Evolutionary conservation across 225 moss, liverwort and hornwort species (phyloP).

Genomic region (Rhytidiadelphus loreus): DNA sequence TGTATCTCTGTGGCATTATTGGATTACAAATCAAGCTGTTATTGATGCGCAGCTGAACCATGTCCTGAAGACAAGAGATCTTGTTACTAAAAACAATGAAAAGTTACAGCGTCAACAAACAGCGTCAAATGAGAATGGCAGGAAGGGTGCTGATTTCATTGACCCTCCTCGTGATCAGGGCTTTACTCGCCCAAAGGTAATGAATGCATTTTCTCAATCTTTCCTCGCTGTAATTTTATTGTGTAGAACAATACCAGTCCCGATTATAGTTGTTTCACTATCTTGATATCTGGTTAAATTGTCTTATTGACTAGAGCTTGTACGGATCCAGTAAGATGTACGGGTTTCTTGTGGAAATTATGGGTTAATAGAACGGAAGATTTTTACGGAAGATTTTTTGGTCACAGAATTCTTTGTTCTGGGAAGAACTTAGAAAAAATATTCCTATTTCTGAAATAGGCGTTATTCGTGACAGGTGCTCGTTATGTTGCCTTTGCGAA

Average conservation of each 20-base stretch:
- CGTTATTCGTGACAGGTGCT: slow-evolving; percentile 50
- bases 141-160: slow-evolving; percentile 14
- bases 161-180: slow-evolving; percentile 95
- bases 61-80: slow-evolving; percentile 71
- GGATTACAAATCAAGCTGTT: not conserved
- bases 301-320: not conserved
- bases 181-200: slow-evolving; percentile 93
- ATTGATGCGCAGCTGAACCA: slow-evolving; percentile 68
- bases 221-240: not conserved
- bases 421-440: not conserved
- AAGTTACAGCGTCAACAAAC: slow-evolving; percentile 57
- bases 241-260: not conserved
- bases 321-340: not conserved
- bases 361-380: not conserved
- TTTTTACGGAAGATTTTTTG: not conserved
- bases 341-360: not conserved
- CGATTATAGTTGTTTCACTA: not conserved
- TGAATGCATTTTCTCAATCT: not conserved
- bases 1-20: not conserved
- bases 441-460: not conserved
- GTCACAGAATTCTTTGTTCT: not conserved
- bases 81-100: slow-evolving; percentile 76
- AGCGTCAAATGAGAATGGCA: slow-evolving; percentile 19
- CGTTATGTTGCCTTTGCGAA: slow-evolving; percentile 78
- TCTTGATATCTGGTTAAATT: not conserved